Evolutionary conservation across 805 yeast genomes (phyloP).

Genomic region (Schizosaccharomyces japonicus): DNA sequence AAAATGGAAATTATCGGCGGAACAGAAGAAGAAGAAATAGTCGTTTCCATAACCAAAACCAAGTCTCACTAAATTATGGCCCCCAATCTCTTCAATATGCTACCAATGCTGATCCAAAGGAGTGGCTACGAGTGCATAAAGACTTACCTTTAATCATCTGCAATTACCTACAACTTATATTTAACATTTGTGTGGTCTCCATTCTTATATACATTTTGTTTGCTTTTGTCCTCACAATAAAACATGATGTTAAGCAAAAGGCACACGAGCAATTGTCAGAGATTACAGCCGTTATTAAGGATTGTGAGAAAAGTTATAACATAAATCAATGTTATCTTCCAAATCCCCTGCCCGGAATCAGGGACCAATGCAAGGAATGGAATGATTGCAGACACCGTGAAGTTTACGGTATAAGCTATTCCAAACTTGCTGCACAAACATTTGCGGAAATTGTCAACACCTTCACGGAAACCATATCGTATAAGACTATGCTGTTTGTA

Average conservation of each 20-base stretch:
- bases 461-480: constrained; percentile 43
- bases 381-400: constrained; percentile 62
- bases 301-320: constrained; percentile 44
- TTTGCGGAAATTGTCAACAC: constrained; percentile 64
- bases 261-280: constrained; percentile 39
- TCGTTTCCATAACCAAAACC: too few species aligned
- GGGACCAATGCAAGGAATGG: constrained; percentile 46
- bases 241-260: constrained; percentile 46
- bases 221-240: constrained; percentile 30
- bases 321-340: constrained; percentile 43
- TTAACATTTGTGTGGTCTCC: constrained; percentile 31
- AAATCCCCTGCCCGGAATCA: constrained; percentile 54
- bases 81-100: too few species aligned
- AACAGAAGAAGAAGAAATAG: too few species aligned
- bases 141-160: constrained; percentile 30
- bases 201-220: constrained; percentile 29
- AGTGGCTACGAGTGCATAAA: constrained; percentile 7
- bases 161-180: constrained; percentile 36
- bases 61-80: too few species aligned
- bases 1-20: too few species aligned
- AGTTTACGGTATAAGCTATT: constrained; percentile 41
- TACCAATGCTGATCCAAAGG: too few species aligned
- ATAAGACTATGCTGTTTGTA: constrained; percentile 29
- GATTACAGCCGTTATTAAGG: constrained; percentile 37
- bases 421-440: constrained; percentile 55